A percentile compares a stretch with the other conserved stretches of the same genome.
These are phyloP conservation scores for Passalora sequoiae DNA, from an alignment of 2,329 filamentous ascomycete species.

Conservation along the genomic window DNA sequence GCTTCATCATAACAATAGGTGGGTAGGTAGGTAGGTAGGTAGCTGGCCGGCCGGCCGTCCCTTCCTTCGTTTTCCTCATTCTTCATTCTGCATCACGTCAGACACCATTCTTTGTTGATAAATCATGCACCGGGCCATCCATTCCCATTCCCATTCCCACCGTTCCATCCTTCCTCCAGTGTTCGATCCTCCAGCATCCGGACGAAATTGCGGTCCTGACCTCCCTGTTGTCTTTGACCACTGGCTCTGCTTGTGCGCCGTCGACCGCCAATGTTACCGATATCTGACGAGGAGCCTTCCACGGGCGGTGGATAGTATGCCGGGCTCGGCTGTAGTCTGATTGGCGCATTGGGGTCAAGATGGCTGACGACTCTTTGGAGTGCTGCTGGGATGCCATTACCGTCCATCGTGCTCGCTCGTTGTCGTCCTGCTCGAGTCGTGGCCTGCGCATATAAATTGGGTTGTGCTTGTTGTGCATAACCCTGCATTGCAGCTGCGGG, in stretches of 20 bases:
- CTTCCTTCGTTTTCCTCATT: neutral
- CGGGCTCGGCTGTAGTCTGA: conserved; percentile 87
- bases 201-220: conserved; percentile 70
- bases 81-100: too few relatives aligned
- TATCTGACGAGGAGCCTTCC: conserved; percentile 66
- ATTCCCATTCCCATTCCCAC: conserved; percentile 23
- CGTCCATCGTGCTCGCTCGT: conserved; percentile 92
- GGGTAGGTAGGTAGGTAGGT: too few relatives aligned
- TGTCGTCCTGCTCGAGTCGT: conserved; percentile 74
- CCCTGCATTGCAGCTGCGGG: conserved; percentile 37
- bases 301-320: conserved; percentile 94
- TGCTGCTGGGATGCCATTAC: conserved; percentile 80
- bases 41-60: too few relatives aligned
- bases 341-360: conserved; percentile 88
- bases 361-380: conserved; percentile 95
- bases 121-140: conserved; percentile 21
- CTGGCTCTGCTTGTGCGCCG: conserved; percentile 57
- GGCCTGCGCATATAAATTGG: conserved; percentile 68
- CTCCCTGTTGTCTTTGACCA: conserved; percentile 35
- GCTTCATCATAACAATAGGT: too few relatives aligned
- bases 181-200: conserved; percentile 91
- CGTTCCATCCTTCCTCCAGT: conserved; percentile 72
- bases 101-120: too few relatives aligned
- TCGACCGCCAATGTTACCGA: conserved; percentile 64
- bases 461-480: conserved; percentile 52